phyloP scores from a whole-genome alignment of 371 early-diverging fungal genomes.

The Scutellospora calospora region DNA sequence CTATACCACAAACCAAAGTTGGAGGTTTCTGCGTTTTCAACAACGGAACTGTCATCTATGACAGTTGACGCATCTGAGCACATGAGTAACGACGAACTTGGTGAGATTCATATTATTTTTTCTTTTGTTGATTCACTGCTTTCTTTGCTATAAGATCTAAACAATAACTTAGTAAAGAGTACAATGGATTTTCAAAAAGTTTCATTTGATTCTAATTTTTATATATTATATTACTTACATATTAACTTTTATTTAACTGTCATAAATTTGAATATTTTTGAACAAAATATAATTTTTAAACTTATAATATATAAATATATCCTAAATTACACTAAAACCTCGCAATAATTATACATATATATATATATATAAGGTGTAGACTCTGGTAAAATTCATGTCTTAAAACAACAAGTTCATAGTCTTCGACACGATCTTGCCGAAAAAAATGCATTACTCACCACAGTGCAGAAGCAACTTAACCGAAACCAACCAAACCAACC shows the following conservation, averaged over 20 bases:
- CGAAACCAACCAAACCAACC: slow-evolving; percentile 5
- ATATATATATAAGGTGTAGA: background rate
- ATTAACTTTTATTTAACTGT: no score
- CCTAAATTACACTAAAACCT: no score
- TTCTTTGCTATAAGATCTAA: background rate
- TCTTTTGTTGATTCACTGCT: background rate
- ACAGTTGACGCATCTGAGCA: background rate
- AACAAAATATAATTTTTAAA: no score
- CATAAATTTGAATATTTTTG: no score
- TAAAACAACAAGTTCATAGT: slow-evolving; percentile 37
- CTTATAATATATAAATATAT: no score
- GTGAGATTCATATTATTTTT: background rate
- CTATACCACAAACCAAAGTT: no score
- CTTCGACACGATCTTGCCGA: slow-evolving; percentile 40
- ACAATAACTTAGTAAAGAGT: no score
- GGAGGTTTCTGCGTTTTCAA: background rate
- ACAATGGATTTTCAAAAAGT: background rate
- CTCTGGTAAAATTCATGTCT: background rate
- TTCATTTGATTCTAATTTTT: background rate
- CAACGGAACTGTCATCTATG: background rate
- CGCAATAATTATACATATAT: no score
- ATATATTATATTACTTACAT: background rate
- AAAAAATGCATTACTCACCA: slow-evolving; percentile 34
- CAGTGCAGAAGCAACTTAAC: slow-evolving; percentile 40
- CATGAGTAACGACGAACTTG: slow-evolving; percentile 13